Percentiles rank a stretch among this genome's conserved stretches.
Conservation (phyloP, 306 rosid species). For the Quercus aquifolioides region DNA sequence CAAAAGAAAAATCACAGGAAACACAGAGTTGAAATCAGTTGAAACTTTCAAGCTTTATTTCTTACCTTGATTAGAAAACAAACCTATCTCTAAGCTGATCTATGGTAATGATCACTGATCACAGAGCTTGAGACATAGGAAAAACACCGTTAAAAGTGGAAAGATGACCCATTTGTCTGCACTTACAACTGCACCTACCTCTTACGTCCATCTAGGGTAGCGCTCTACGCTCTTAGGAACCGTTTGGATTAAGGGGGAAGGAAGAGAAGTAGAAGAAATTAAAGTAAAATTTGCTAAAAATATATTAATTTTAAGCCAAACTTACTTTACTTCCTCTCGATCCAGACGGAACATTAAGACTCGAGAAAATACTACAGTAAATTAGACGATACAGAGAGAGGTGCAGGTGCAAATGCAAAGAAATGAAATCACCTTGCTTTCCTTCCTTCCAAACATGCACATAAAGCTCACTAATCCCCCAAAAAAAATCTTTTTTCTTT, state of each 20-base stretch:
- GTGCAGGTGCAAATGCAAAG: constrained; percentile 61
- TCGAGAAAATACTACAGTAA: background rate
- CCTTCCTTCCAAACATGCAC: background rate
- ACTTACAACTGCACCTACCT: constrained; percentile 23
- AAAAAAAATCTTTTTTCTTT: too few relatives aligned
- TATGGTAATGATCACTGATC: too few relatives aligned
- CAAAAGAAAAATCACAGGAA: background rate
- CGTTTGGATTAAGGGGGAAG: accelerated
- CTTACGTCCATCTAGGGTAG: background rate
- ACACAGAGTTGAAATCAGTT: background rate
- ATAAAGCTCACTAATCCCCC: background rate
- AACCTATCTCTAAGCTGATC: too few relatives aligned
- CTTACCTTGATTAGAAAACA: background rate
- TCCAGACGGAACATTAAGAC: background rate
- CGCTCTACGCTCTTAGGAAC: too few relatives aligned
- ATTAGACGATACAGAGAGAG: constrained; percentile 1
- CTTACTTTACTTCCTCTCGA: too few relatives aligned
- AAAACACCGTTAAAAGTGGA: too few relatives aligned
- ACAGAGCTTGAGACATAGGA: too few relatives aligned
- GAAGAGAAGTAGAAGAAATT: accelerated
- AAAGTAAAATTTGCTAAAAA: accelerated
- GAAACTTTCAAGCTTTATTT: background rate
- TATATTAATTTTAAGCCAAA: too few relatives aligned
- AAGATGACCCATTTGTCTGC: constrained; percentile 30
- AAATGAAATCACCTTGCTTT: constrained; percentile 21